Percentiles rank a stretch among this genome's conserved stretches.
phyloP scores from a whole-genome alignment of 192 early-diverging fungal genomes.

The Entomortierella parvispora region DNA sequence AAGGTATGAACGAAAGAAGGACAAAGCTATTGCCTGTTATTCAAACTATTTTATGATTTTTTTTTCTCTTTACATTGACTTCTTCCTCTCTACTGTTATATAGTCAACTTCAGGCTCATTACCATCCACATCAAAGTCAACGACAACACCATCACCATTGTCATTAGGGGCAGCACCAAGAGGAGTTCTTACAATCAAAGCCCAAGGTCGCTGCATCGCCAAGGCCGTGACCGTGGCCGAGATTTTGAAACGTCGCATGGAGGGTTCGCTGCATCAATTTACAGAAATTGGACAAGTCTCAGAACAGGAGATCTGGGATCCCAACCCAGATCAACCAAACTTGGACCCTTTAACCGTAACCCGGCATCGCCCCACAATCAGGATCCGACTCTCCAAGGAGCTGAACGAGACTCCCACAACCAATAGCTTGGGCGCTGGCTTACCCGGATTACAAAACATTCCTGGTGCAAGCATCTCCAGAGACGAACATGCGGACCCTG shows the following conservation, averaged over 20 bases:
- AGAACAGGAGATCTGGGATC: conserved; percentile 47
- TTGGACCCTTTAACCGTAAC: conserved; percentile 36
- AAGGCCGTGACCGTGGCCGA: conserved; percentile 74
- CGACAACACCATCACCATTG: conserved; percentile 14
- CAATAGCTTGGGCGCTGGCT: background rate
- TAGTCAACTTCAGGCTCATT: background rate
- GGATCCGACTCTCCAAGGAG: conserved; percentile 41
- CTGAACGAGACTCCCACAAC: background rate
- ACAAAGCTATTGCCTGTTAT: background rate
- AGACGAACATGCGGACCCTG: conserved; percentile 25
- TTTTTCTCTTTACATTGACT: too few species aligned
- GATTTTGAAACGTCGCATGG: conserved; percentile 70
- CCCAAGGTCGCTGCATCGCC: conserved; percentile 63
- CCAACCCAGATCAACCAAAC: conserved; percentile 36
- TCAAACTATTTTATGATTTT: too few species aligned
- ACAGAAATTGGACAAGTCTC: conserved; percentile 60
- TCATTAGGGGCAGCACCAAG: too few species aligned
- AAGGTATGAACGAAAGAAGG: background rate
- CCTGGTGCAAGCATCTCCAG: conserved; percentile 28
- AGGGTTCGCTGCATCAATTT: conserved; percentile 61
- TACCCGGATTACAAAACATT: conserved; percentile 12
- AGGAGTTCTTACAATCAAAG: conserved; percentile 44
- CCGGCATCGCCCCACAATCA: conserved; percentile 39
- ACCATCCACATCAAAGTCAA: background rate
- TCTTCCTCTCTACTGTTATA: background rate